Percentiles rank a stretch among this genome's conserved stretches.
These are phyloP conservation scores for Cladosporium sp. DNA, from an alignment of 2,329 filamentous ascomycete species.

Conservation along the genomic window DNA sequence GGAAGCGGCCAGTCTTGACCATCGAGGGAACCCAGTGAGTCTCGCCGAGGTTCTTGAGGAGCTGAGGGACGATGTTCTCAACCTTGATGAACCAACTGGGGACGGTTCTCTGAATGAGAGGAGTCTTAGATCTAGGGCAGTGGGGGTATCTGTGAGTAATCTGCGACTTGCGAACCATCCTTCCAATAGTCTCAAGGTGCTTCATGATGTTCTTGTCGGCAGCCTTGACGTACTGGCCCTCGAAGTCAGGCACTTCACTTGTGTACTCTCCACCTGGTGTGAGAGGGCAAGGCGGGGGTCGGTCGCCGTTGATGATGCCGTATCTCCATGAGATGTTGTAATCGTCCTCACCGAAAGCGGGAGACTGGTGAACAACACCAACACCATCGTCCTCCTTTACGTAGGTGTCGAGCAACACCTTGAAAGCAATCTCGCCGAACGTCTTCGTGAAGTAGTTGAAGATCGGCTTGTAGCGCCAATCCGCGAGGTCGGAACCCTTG, in stretches of 20 bases:
- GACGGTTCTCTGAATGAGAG: conserved; percentile 85
- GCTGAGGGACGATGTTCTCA: conserved; percentile 72
- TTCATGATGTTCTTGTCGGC: conserved; percentile 94
- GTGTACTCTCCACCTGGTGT: conserved; percentile 79
- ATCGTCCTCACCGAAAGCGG: conserved; percentile 94
- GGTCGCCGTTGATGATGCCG: conserved; percentile 71
- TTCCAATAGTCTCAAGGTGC: conserved; percentile 69
- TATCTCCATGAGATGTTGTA: conserved; percentile 74
- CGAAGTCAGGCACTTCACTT: conserved; percentile 70
- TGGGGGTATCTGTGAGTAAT: conserved; percentile 89
- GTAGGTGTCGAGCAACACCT: conserved; percentile 75
- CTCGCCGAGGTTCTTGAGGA: conserved; percentile 83
- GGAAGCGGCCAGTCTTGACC: conserved; percentile 87
- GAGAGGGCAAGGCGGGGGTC: conserved; percentile 85
- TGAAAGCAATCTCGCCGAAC: conserved; percentile 80
- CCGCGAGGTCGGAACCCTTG: conserved; percentile 77
- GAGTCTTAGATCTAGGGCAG: conserved; percentile 92
- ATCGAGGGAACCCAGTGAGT: conserved; percentile 89
- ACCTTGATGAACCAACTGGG: conserved; percentile 95
- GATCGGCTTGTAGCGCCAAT: conserved; percentile 82
- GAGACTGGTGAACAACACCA: conserved; percentile 89
- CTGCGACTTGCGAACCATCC: conserved; percentile 78
- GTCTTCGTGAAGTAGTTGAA: conserved; percentile 88
- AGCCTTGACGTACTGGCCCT: conserved; percentile 81
- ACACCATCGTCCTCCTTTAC: conserved; percentile 88